Evolutionary conservation across 805 yeast species (phyloP), one percentile per base, ranked within the genome.

Genomic region (Hyphopichia homilentoma): DNA sequence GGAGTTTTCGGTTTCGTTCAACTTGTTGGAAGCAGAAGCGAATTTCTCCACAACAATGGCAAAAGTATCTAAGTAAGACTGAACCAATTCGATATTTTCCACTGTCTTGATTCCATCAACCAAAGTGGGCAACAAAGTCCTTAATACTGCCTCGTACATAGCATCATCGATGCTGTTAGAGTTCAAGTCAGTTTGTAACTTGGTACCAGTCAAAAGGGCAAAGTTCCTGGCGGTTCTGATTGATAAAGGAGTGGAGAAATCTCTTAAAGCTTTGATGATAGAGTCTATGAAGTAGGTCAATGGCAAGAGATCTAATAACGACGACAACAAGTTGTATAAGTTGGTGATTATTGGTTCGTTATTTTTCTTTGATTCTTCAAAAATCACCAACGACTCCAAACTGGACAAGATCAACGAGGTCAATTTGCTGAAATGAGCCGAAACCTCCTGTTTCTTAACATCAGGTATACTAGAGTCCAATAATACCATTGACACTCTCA

Each of bases 241-340:
- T 8, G 76, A 79, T 17, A 71, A 47, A 2, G 54, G 39, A 32
- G 63, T 58, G 3, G 64, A 47, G 8, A 52, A 47, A 18, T 47
- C 47, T 7, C 41, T 46, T 41, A 75, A 63, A 0, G 66, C 54
- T 14, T 59, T 61, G 12, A 59, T 39, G 16, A 84, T 70, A 2
- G 95, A 76, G 12, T 69, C 64, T 18, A 82, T 81, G 53, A 85
- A 89, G 43, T 77, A 73, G 40, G 71, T 71, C 41, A 88, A 73
- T 19, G 97, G 96, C 33, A 90, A 64, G 40, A 87, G 65, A 36
- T 78, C 77, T 38, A 90, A 61, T 41, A 81, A 61, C 43, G 75
- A 75, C 21, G 78, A 75, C 41, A 90, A 65, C 31, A 85, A 57
- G 17, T 65, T 68, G 50, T 77, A 77, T 33, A 81, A 58, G 21